These are phyloP conservation scores for Rhodamnia rubescens DNA, from an alignment of 345 rosid genomes.

Conservation along the genomic window DNA sequence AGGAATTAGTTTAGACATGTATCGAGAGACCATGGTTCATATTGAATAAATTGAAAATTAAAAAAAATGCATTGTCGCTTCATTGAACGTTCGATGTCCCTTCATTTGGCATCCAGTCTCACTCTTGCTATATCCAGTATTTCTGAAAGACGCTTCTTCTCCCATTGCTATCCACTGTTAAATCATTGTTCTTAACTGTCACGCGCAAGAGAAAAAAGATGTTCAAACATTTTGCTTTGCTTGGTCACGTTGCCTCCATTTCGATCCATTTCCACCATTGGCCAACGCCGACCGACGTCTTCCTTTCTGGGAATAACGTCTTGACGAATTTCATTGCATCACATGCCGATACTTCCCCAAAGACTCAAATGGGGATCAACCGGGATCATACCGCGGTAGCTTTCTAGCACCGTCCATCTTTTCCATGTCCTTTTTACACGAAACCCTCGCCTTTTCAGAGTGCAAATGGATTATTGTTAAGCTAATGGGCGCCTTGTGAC, in stretches of 20 bases:
- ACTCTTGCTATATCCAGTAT: not conserved
- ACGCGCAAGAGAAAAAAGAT: not conserved
- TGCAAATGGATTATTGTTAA: not conserved
- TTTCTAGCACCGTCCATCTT: not conserved
- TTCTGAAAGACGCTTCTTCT: not conserved
- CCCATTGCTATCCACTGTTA: not conserved
- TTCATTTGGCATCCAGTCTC: no score
- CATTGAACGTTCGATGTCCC: no score
- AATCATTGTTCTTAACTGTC: not conserved
- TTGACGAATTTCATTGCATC: not conserved
- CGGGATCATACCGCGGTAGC: not conserved
- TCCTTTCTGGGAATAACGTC: not conserved
- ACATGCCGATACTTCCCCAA: not conserved
- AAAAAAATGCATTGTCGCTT: no score
- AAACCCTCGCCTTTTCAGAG: not conserved
- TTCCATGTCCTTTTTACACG: not conserved
- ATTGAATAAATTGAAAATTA: no score
- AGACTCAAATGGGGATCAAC: not conserved
- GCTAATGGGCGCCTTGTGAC: not conserved
- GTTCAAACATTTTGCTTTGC: not conserved
- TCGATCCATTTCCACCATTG: not conserved
- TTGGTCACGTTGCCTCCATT: not conserved
- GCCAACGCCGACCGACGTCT: not conserved
- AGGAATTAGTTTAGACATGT: no score
- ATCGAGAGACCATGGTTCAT: no score